Evolutionary conservation across 1,284 basidiomycete species (phyloP), one percentile per base, ranked within the genome.

Genomic region (Malassezia equina): DNA sequence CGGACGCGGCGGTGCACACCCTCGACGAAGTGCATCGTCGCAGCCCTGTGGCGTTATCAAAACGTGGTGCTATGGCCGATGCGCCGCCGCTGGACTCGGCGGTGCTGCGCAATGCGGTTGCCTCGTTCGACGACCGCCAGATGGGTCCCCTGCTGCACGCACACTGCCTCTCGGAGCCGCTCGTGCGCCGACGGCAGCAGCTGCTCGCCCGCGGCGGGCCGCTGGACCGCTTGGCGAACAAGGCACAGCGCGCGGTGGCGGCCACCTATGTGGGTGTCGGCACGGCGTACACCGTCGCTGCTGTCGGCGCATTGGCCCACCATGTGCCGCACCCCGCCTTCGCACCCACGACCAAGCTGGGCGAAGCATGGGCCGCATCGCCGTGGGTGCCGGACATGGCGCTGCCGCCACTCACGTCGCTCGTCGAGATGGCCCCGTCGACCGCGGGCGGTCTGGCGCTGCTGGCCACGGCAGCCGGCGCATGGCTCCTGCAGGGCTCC

Each of bases 401-500:
- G 7, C 13, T 46, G 15, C 33, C 33, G 19, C 31, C 46, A 25
- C 33, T 31, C 7, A 24, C 33, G n/a, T 36, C 23, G 25, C n/a
- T 49, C 24, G n/a, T 66, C 11, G 59, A 51, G 2, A 59, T 71
- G 17, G 64, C 71, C 40, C 54, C 70, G 3, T 62, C 60, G 29
- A 75, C 71, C 13, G 67, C 61, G 6, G 50, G 63, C 0, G 76
- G 64, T 0, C 28, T 67, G 17, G 70, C 65, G 3, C 51, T 71
- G 3, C 46, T 76, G 9, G 73, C 68, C 11, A 57, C 61, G 6
- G 63, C 61, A 6, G 12, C 67, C 17, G 62, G 60, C 8, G 71
- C 66, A 7, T 76, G 69, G 67, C 59, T 61, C n/a, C 50, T 76
- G 52, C 76, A 77, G 56, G 64, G 69, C 2, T 47, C 61, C 17